Evolutionary conservation across 352 stramenopile species (phyloP).

Genomic region (Phytopythium helicoides): DNA sequence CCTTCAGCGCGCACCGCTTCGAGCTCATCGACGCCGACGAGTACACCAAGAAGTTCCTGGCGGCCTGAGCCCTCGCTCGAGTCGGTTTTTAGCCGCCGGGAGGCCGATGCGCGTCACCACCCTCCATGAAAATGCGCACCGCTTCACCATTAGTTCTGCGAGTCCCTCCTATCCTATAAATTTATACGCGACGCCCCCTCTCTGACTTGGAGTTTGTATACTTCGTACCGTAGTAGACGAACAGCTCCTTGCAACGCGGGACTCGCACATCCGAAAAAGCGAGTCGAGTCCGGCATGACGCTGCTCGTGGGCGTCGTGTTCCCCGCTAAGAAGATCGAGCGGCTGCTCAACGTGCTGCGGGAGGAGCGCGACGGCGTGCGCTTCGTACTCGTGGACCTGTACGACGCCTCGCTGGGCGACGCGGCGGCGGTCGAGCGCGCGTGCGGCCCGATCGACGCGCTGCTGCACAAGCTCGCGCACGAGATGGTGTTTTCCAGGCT

Average conservation of each 20-base stretch:
- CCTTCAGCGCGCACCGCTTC: constrained; percentile 72
- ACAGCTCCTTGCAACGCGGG: neutral
- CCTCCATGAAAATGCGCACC: too few species aligned
- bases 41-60: constrained; percentile 83
- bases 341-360: constrained; percentile 61
- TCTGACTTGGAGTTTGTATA: too few species aligned
- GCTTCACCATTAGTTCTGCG: constrained; percentile 1
- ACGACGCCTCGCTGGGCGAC: constrained; percentile 27
- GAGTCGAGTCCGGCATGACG: constrained; percentile 18
- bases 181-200: too few species aligned
- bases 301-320: constrained; percentile 78
- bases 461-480: constrained; percentile 83
- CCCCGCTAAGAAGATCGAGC: constrained; percentile 79
- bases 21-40: constrained; percentile 77
- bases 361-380: constrained; percentile 40
- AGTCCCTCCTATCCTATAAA: neutral
- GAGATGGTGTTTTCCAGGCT: constrained; percentile 77
- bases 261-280: too few species aligned
- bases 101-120: too few species aligned
- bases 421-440: constrained; percentile 29
- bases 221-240: neutral
- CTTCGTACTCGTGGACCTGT: constrained; percentile 78
- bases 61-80: constrained; percentile 32
- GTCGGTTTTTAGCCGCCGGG: too few species aligned
- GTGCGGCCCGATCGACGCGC: constrained; percentile 51